Conservation (phyloP, 192 early-diverging fungal genomes). For the Rhizoclosmatium sp. region DNA sequence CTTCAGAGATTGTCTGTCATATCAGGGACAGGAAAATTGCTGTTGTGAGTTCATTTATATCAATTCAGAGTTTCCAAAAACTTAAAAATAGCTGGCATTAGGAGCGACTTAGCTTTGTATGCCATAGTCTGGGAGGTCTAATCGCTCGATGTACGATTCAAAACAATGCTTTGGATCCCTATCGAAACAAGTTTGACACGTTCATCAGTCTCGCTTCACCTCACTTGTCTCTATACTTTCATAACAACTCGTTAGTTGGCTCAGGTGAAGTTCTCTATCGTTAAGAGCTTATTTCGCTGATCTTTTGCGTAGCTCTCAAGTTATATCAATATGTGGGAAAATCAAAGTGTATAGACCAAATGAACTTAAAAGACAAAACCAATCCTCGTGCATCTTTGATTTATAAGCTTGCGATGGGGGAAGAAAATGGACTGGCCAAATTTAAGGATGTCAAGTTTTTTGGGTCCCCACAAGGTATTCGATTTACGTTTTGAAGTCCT, state of each 20-base stretch:
- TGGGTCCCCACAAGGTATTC: constrained; percentile 32
- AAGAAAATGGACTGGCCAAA: constrained; percentile 17
- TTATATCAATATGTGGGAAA: constrained; percentile 13
- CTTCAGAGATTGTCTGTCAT: constrained; percentile 28
- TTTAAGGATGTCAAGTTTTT: constrained; percentile 36
- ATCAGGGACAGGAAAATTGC: constrained; percentile 8
- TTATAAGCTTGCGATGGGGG: constrained; percentile 24
- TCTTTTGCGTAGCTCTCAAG: not conserved
- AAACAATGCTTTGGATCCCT: constrained; percentile 4
- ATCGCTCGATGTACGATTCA: constrained; percentile 39
- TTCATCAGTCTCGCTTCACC: constrained; percentile 39
- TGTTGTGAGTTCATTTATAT: not conserved
- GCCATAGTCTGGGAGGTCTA: constrained; percentile 45
- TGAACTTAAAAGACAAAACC: constrained; percentile 30
- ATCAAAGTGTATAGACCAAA: constrained; percentile 28
- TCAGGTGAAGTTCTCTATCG: constrained; percentile 17
- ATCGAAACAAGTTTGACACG: constrained; percentile 22
- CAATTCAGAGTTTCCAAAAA: not conserved
- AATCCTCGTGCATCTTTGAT: constrained; percentile 21
- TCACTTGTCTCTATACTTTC: constrained; percentile 38
- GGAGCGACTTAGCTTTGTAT: constrained; percentile 38
- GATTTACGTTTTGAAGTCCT: not conserved
- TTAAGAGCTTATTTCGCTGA: not conserved
- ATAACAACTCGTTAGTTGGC: constrained; percentile 28
- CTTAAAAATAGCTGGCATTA: not conserved